phyloP scores from a whole-genome alignment of 139 green algal species.

The Chlamydomonas sp. region DNA sequence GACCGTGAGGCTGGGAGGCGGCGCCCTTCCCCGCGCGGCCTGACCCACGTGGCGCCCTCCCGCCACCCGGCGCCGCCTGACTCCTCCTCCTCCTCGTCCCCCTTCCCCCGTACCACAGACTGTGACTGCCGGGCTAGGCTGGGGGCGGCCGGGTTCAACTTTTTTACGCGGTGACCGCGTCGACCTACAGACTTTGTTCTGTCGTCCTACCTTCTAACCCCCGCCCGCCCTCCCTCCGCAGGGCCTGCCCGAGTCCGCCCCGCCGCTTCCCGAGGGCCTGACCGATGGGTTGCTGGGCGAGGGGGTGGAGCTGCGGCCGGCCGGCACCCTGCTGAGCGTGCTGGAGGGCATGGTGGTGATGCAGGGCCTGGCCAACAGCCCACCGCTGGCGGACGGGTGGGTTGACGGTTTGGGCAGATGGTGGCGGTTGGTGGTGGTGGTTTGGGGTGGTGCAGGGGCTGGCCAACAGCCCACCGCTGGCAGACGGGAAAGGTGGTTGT shows the following conservation, averaged over 20 bases:
- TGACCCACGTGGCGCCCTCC: too few species aligned
- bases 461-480: too few species aligned
- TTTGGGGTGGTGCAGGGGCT: too few species aligned
- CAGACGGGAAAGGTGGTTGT: too few species aligned
- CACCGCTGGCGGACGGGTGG: slow-evolving; percentile 37
- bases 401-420: background rate
- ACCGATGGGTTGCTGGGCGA: background rate
- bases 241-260: slow-evolving; percentile 17
- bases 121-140: background rate
- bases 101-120: background rate
- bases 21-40: too few species aligned
- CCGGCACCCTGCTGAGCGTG: slow-evolving; percentile 46
- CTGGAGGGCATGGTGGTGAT: slow-evolving; percentile 70
- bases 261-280: background rate
- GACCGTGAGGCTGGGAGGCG: too few species aligned
- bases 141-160: background rate
- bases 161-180: too few species aligned
- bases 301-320: slow-evolving; percentile 42
- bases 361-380: slow-evolving; percentile 53
- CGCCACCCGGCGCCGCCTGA: too few species aligned
- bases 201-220: background rate
- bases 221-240: background rate
- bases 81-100: too few species aligned
- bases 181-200: too few species aligned
- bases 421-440: too few species aligned